Evolutionary conservation across 345 rosid species (phyloP), one percentile per base, ranked within the genome.

Genomic region (Gossypium herbaceum): DNA sequence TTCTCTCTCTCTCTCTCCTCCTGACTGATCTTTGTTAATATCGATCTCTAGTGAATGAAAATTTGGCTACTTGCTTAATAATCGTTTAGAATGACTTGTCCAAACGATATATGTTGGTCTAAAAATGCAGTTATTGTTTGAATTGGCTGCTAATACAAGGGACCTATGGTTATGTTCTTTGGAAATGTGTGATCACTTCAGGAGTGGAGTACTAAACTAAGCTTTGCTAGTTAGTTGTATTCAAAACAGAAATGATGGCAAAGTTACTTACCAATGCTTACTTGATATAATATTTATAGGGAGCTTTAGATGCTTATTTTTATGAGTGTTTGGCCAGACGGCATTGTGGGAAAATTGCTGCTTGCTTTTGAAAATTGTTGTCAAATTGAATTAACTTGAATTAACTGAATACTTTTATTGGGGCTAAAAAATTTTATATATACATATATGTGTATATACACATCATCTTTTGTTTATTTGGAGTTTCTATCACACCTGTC

Each of bases 1-100:
- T 81, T 77, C 27, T 15, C 52, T 41, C 52, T 27, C 69, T 24
- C n/a, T 60, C 19, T 59, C 41, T 20, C 7, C 56, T 24, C n/a
- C 52, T 13, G 27, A 22, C 19, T 24, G 48, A 5, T 20, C 12
- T 44, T 22, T 58, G 64, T 19, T 44, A 12, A 41, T 20, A 73
- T 57, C 11, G 15, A 58, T 73, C 8, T 6, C 54, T 12, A 20
- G 20, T 43, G 58, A 27, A 50, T 17, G 12, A 58, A 25, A 24
- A 73, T 22, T 34, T 45, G 56, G 55, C 47, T 24, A 24, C 15
- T 29, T 45, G 43, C 11, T 48, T 60, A 45, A 24, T 27, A 9
- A 52, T 69, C 9, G 2, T 50, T 69, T 10, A 52, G 41, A 27
- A 52, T 51, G 73, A 29, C 2, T 69, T 68, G 5, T 22, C 24